Base-by-base conservation (phyloP, 2,329 filamentous ascomycete genomes). In the Phyllosticta citriasiana region DNA sequence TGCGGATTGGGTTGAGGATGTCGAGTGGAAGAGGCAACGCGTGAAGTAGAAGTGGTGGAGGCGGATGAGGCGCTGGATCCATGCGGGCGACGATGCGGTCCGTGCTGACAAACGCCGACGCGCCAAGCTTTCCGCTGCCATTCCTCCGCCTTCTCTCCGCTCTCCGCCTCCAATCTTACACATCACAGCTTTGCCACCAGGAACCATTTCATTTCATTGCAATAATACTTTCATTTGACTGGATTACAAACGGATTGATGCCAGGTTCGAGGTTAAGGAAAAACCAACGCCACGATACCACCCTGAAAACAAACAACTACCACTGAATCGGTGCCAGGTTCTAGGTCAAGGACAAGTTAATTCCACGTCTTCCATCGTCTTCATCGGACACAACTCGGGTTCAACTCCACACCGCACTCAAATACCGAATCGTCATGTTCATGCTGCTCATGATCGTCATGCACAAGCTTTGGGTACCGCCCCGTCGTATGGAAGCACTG, bases 21-120 rank as follows among this genome's bases (percentile, higher is more conserved):
- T 30, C 27, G 30, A 27, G 33, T 14, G n/a, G 40, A 19, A 47
- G 40, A n/a, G 16, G 40, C 14, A 12, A 47, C 16, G 40, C 40
- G 40, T 16, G 40, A n/a, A 47, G 57, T 61, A 53, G 35, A 61
- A 27, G 35, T 61, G 59, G n/a, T 33, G 26, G 33, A 35, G 53
- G 27, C 57, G 53, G 59, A 35, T 55, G 47, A 55, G 14, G 47
- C 53, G 59, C 26, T 61, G 53, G 50, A 56, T 35, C 55, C 35
- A 54, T 51, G 53, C 54, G 25, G 59, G 53, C 35, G 59, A 24
- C 12, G 35, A 52, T 24, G 58, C 30, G 52, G 57, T 59, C 35
- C 52, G 57, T 55, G 57, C 57, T 60, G 57, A 60, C 57, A 55
- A 60, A 60, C 57, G 40, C 40, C 40, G 40, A n/a, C 40, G 57